These are phyloP conservation scores for Coemansia sp. DNA, from an alignment of 192 early-diverging fungal genomes.

Conservation along the genomic window DNA sequence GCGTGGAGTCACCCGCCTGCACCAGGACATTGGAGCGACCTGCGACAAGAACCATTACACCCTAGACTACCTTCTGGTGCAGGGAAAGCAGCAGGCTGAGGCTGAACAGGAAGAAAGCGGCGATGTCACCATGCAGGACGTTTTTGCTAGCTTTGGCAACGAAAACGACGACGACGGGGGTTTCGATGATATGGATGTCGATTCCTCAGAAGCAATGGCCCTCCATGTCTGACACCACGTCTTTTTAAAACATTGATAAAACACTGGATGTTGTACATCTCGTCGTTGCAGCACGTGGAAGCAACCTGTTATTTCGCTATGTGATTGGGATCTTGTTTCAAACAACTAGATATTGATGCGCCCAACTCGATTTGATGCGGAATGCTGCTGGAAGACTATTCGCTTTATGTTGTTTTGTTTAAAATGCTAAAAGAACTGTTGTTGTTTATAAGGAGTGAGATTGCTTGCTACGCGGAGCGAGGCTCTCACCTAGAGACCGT, in stretches of 20 bases:
- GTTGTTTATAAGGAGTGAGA: background rate
- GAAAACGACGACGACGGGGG: slow-evolving; percentile 18
- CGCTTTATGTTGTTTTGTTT: no score
- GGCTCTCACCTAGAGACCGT: background rate
- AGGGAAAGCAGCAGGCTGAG: slow-evolving; percentile 41
- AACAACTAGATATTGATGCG: no score
- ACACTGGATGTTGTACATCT: no score
- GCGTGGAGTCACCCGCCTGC: slow-evolving; percentile 61
- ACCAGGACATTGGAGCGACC: slow-evolving; percentile 52
- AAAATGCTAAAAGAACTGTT: background rate
- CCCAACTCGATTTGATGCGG: no score
- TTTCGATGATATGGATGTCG: slow-evolving; percentile 25
- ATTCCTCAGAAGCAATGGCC: slow-evolving; percentile 2
- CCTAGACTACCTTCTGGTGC: slow-evolving; percentile 38
- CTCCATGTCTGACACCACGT: no score
- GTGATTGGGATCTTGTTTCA: no score
- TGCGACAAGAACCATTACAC: slow-evolving; percentile 53
- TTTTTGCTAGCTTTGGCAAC: slow-evolving; percentile 31
- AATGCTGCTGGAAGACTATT: background rate
- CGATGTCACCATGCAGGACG: slow-evolving; percentile 33
- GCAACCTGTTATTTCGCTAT: background rate
- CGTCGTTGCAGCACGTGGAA: background rate
- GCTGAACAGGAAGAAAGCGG: slow-evolving; percentile 17
- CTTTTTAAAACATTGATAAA: no score
- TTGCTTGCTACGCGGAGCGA: background rate